These are phyloP conservation scores for Aspergillus sp. DNA, from an alignment of 2,329 filamentous ascomycete species.

Conservation along the genomic window DNA sequence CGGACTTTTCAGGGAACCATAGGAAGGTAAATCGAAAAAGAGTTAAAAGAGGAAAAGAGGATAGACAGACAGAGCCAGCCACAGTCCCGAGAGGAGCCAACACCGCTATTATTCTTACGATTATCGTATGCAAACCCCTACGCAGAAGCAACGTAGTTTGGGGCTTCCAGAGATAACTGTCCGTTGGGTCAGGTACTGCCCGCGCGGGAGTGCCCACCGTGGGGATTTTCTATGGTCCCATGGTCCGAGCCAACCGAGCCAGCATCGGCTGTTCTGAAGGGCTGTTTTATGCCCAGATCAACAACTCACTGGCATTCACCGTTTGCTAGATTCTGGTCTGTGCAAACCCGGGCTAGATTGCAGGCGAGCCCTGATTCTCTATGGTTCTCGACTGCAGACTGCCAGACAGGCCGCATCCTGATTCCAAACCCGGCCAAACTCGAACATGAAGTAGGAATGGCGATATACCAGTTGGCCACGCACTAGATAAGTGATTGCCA, in stretches of 20 bases:
- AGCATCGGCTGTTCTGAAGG: background rate
- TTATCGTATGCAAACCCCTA: background rate
- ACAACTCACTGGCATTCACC: background rate
- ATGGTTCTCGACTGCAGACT: background rate
- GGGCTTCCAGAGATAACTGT: background rate
- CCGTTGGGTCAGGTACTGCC: constrained; percentile 2
- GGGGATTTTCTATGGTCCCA: constrained; percentile 16
- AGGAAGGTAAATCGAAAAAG: background rate
- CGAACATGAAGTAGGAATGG: background rate
- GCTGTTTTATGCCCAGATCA: background rate
- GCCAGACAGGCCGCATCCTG: background rate
- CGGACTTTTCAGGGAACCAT: background rate
- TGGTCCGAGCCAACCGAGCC: constrained; percentile 8
- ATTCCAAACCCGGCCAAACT: constrained; percentile 1
- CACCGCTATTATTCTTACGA: background rate
- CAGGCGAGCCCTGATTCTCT: constrained; percentile 11
- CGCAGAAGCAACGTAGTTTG: background rate
- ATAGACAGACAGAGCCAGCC: background rate
- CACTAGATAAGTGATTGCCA: no score
- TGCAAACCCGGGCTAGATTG: constrained; percentile 26
- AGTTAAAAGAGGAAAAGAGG: background rate
- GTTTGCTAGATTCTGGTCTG: constrained; percentile 24
- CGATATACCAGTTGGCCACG: background rate
- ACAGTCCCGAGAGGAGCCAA: background rate
- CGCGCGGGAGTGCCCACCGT: constrained; percentile 12